Base-by-base conservation (phyloP, 495 filamentous ascomycete species). In the Melanomma pulvis-pyrius region DNA sequence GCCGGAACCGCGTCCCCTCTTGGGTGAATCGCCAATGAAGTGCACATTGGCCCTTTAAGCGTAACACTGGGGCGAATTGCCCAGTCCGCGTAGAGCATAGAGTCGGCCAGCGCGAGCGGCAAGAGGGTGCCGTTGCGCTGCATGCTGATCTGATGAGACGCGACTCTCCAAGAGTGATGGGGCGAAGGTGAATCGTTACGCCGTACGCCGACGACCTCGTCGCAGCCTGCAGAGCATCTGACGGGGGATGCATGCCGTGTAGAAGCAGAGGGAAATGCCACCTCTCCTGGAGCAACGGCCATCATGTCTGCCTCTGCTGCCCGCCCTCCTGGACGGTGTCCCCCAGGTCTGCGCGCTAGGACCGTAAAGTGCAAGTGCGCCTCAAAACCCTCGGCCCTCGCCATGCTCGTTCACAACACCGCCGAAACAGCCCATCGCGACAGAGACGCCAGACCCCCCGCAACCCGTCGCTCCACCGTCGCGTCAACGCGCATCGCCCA, bases 311-410 rank as follows among this genome's bases (percentile, higher is more conserved):
- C 13, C 13, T 44, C 39, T 44, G 17, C 39, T 44, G 13, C 17
- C 39, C 17, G 13, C 39, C 2, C 39, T n/a, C 39, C 4, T 15
- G 5, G 39, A 44, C 8, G 39, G 13, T 15, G 39, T 44, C n/a
- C 39, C 17, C 39, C 39, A 44, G 39, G 9, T 28, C 15, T 9
- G 7, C 48, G 48, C 48, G 48, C 48, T 50, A 50, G 48, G 22
- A n/a, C 47, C 62, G 68, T 67, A 63, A 71, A 67, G 68, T 63
- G 49, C 12, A 48, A 47, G 17, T 39, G 36, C 30, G 26, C 39
- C 39, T 44, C 48, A 60, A 67, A 67, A 59, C 49, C 59, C 54
- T 52, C 46, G 44, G 53, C 36, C 52, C 13, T 36, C 28, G 7
- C 17, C 32, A 4, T 34, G 24, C 59, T 56, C 50, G 46, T 34